Conservation (phyloP, 768 basidiomycete genomes). For the Lentinula lateritia region DNA sequence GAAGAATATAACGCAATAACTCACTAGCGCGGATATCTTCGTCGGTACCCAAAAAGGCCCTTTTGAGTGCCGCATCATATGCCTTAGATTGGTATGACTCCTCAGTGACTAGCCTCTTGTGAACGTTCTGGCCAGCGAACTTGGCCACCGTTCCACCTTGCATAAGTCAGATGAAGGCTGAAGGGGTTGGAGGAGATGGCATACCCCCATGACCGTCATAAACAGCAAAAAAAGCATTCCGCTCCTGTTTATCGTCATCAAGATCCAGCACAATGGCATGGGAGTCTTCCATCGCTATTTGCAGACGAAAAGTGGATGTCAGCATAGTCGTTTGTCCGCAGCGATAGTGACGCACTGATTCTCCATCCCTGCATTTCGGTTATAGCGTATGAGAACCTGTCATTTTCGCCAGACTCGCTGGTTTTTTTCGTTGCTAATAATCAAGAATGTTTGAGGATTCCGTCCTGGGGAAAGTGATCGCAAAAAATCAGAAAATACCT, state of each 20-base stretch:
- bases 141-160: constrained; percentile 79
- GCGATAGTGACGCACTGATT: constrained; percentile 65
- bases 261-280: constrained; percentile 74
- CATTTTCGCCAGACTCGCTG: constrained; percentile 68
- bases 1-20: constrained; percentile 16
- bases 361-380: constrained; percentile 99
- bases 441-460: constrained; percentile 8
- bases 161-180: constrained; percentile 6
- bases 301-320: constrained; percentile 13
- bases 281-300: constrained; percentile 93
- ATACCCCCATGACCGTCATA: constrained; percentile 98
- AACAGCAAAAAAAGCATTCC: constrained; percentile 88
- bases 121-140: constrained; percentile 82
- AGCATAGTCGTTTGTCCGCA: constrained; percentile 7
- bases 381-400: constrained; percentile 66
- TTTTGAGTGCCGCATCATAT: constrained; percentile 77
- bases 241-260: constrained; percentile 39
- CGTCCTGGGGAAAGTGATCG: not conserved
- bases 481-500: constrained; percentile 35
- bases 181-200: constrained; percentile 16
- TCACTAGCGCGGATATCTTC: constrained; percentile 85
- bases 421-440: constrained; percentile 74
- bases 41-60: constrained; percentile 89
- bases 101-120: constrained; percentile 69
- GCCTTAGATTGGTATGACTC: constrained; percentile 64